Evolutionary conservation across 331 rosid species (phyloP), one percentile per base, ranked within the genome.

Genomic region (Acacia pycnantha): DNA sequence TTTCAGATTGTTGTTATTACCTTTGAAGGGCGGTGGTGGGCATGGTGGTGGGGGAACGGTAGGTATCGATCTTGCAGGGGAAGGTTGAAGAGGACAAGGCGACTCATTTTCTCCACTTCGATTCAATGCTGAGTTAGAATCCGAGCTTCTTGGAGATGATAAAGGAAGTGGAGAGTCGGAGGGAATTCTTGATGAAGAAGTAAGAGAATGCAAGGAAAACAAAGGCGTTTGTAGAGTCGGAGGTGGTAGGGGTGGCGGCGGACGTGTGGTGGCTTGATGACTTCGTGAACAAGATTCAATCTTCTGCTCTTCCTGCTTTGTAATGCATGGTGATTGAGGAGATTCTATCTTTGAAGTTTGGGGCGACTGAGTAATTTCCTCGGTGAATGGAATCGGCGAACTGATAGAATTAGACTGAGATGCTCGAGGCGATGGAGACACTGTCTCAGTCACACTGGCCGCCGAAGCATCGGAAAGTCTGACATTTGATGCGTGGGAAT

Each of bases 381-480:
- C 22, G 14, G 76, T 8, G 10, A 72, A 47, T 46, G 59, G 76
- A 44, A 46, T 26, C 11, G 16, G 24, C 24, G 56, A 46, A 6
- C 37, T 15, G 59, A 15, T 24, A 24, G 59, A 47, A 47, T 72
- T 72, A 47, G 76, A 72, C 4, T 72, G 76, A 46, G 76, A 13
- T 44, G 58, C n/a, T 78, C 85, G 84, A 47, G 88, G 85, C 53
- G 92, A 77, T 74, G 82, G 24, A 84, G 81, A 78, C 13, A 84
- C 83, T 4, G 85, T 79, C 50, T 87, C 97, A 31, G 87, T 43
- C 5, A 82, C 73, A 76, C 88, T 85, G 59, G 82, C 80, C 14
- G 77, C 85, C 13, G 99, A 95, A 72, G 97, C 97, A 87, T 91
- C 87, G 24, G 99, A 96, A 82, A 88, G 95, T 82, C 98, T 88